These are phyloP conservation scores for Isabelozyma gotoi DNA, from an alignment of 805 yeast species.

Conservation along the genomic window DNA sequence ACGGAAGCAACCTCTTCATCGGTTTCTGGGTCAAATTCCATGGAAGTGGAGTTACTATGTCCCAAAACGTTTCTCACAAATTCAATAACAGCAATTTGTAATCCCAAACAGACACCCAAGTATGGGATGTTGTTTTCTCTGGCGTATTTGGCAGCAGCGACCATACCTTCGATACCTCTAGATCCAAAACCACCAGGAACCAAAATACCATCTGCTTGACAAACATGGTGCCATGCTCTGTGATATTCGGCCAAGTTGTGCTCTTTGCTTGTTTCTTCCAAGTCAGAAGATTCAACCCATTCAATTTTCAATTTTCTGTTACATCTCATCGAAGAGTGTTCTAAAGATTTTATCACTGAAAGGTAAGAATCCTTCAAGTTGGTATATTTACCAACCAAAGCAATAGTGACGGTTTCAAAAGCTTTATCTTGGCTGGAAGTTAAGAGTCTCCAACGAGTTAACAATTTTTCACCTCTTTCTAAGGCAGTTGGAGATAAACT, in stretches of 20 bases:
- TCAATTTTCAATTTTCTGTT: slow-evolving; percentile 78
- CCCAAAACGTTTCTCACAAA: slow-evolving; percentile 81
- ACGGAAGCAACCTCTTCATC: slow-evolving; percentile 70
- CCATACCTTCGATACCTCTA: slow-evolving; percentile 98
- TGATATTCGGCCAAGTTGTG: slow-evolving; percentile 76
- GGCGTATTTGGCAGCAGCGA: slow-evolving; percentile 97
- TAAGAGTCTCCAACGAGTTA: slow-evolving; percentile 75
- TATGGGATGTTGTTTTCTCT: slow-evolving; percentile 92
- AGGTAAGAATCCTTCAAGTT: slow-evolving; percentile 92
- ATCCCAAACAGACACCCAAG: slow-evolving; percentile 95
- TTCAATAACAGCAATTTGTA: slow-evolving; percentile 96
- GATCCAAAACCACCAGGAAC: slow-evolving; percentile 99
- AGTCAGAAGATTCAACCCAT: slow-evolving; percentile 95
- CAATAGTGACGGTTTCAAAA: slow-evolving; percentile 86
- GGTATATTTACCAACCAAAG: slow-evolving; percentile 96
- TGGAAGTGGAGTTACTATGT: slow-evolving; percentile 65
- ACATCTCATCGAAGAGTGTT: slow-evolving; percentile 92
- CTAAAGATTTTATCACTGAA: slow-evolving; percentile 92
- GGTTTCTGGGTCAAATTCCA: slow-evolving; percentile 72
- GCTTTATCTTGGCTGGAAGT: slow-evolving; percentile 82
- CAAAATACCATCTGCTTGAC: slow-evolving; percentile 92
- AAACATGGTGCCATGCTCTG: slow-evolving; percentile 91
- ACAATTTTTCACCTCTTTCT: slow-evolving; percentile 65
- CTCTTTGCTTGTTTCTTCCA: slow-evolving; percentile 71
- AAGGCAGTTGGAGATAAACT: slow-evolving; percentile 46